Evolutionary conservation across 73 alveolate genomes (phyloP).

Genomic region (Breviolum minutum): DNA sequence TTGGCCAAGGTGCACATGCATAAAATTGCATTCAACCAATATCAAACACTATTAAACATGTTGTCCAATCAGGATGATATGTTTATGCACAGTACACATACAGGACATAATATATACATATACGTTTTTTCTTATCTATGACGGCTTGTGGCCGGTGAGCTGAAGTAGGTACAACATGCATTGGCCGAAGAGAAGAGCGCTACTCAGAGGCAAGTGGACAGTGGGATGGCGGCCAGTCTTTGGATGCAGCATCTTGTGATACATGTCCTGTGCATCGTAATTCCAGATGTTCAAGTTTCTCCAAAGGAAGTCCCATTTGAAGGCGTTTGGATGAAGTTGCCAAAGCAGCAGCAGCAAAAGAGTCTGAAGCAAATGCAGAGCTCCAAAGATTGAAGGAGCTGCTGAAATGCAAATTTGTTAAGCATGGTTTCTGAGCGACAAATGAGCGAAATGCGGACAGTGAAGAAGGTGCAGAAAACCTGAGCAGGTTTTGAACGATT

Average conservation of each 20-base stretch:
- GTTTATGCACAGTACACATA: background rate
- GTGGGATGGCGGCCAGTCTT: background rate
- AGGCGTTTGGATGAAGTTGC: constrained; percentile 83
- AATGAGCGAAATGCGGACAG: too few relatives aligned
- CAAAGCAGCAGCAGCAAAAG: constrained; percentile 26
- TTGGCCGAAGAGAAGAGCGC: constrained; percentile 55
- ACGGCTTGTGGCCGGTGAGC: background rate
- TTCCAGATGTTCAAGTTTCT: background rate
- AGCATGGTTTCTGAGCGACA: too few relatives aligned
- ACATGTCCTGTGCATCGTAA: background rate
- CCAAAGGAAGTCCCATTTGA: background rate
- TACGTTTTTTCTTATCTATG: background rate
- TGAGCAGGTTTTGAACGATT: too few relatives aligned
- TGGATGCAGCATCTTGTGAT: background rate
- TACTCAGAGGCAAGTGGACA: background rate
- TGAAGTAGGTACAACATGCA: background rate
- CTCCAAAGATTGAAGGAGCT: background rate
- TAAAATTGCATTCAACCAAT: too few relatives aligned
- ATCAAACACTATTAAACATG: too few relatives aligned
- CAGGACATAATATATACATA: background rate
- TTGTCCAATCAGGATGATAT: too few relatives aligned
- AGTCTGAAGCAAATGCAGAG: background rate
- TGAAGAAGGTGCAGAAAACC: too few relatives aligned
- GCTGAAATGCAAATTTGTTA: too few relatives aligned
- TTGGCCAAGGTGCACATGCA: constrained; percentile 17